These are phyloP conservation scores for Mortierella antarctica DNA, from an alignment of 192 early-diverging fungal species.

Conservation along the genomic window DNA sequence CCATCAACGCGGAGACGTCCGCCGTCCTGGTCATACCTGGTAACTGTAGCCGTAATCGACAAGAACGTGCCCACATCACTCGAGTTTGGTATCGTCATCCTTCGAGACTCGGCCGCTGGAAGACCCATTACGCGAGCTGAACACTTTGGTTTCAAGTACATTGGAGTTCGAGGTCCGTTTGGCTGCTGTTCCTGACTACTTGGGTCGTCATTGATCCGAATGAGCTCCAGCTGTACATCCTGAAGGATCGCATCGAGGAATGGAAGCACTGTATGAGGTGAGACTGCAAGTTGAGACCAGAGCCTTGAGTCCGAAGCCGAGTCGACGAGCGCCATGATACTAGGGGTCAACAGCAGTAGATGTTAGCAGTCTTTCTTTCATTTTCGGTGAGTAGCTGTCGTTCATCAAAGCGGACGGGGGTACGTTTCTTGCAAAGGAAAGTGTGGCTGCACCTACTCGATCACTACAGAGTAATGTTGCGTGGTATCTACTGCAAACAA, in stretches of 20 bases:
- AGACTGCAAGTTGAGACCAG: conserved; percentile 20
- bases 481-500: conserved; percentile 23
- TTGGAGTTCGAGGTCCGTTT: not conserved
- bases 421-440: not conserved
- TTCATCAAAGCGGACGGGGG: not conserved
- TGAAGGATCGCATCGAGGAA: conserved; percentile 37
- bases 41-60: conserved; percentile 72
- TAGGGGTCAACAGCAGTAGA: not conserved
- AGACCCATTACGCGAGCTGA: conserved; percentile 34
- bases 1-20: not conserved
- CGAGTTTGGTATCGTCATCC: conserved; percentile 67
- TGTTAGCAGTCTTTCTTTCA: not conserved
- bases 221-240: conserved; percentile 34
- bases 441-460: conserved; percentile 23
- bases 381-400: not conserved
- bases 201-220: conserved; percentile 6
- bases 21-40: conserved; percentile 25
- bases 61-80: conserved; percentile 69
- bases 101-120: conserved; percentile 35
- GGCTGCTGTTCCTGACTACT: not conserved
- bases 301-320: conserved; percentile 13
- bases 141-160: conserved; percentile 46
- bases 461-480: conserved; percentile 39
- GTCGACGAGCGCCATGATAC: conserved; percentile 36
- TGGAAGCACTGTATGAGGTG: conserved; percentile 39